These are phyloP conservation scores for Colletotrichum sp. DNA, from an alignment of 2,329 filamentous ascomycete species.

Conservation along the genomic window DNA sequence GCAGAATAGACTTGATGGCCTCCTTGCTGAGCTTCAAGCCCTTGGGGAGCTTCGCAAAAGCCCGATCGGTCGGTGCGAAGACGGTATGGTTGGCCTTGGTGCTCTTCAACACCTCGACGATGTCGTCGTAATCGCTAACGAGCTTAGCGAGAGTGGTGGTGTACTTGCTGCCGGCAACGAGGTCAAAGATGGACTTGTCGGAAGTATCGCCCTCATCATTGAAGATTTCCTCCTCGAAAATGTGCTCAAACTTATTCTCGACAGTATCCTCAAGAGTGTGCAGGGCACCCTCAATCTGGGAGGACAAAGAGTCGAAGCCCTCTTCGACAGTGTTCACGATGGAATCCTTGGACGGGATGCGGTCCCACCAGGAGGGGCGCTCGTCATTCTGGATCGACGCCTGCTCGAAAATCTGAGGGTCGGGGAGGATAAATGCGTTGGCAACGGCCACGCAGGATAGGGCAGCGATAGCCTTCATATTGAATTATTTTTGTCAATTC, in stretches of 20 bases:
- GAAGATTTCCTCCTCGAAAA: conserved; percentile 18
- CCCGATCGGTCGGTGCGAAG: conserved; percentile 79
- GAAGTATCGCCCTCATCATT: conserved; percentile 40
- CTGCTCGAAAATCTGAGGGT: conserved; percentile 50
- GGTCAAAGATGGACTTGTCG: conserved; percentile 79
- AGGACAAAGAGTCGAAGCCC: conserved; percentile 27
- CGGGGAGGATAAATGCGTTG: conserved; percentile 58
- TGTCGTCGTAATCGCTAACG: conserved; percentile 74
- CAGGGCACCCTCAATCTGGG: conserved; percentile 32
- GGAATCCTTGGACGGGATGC: conserved; percentile 38
- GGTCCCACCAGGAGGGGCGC: conserved; percentile 30
- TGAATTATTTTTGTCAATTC: neutral
- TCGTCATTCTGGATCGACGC: conserved; percentile 39
- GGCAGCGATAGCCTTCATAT: conserved; percentile 52
- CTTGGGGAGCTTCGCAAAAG: conserved; percentile 69
- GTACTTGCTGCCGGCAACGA: conserved; percentile 77
- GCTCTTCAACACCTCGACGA: conserved; percentile 76
- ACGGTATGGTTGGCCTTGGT: conserved; percentile 78
- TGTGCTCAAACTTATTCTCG: conserved; percentile 27
- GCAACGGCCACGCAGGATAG: conserved; percentile 54
- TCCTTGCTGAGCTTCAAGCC: conserved; percentile 72
- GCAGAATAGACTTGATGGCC: conserved; percentile 69
- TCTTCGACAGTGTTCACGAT: conserved; percentile 36
- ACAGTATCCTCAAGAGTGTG: conserved; percentile 34
- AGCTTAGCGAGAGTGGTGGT: conserved; percentile 79